These are phyloP conservation scores for Rhododendron ovatum DNA, from an alignment of 148 eudicot genomes.

Conservation along the genomic window DNA sequence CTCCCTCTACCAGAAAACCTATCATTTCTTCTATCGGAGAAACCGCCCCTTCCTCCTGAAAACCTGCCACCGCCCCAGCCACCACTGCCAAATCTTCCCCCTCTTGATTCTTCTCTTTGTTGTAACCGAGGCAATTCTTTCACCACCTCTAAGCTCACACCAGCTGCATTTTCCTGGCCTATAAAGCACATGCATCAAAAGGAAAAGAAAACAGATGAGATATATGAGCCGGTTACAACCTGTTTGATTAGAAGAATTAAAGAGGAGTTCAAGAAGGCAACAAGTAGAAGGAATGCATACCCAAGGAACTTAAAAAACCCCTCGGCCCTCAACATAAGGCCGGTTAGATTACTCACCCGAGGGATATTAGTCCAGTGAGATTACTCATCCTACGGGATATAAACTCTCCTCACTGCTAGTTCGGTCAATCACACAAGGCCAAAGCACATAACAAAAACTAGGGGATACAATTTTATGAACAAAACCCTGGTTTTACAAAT, in stretches of 20 bases:
- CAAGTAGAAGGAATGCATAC: not conserved
- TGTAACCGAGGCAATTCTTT: constrained; percentile 60
- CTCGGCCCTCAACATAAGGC: not conserved
- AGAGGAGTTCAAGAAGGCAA: not conserved
- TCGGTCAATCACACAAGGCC: not conserved
- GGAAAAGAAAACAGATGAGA: not conserved
- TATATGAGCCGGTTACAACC: not conserved
- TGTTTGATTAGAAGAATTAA: not conserved
- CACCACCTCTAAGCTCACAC: constrained; percentile 68
- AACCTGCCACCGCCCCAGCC: constrained; percentile 39
- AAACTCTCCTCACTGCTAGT: not conserved
- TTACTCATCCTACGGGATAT: not conserved
- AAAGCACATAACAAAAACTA: not conserved
- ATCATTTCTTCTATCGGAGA: constrained; percentile 30
- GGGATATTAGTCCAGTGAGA: not conserved
- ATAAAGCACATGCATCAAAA: constrained; percentile 7
- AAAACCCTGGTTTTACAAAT: not conserved
- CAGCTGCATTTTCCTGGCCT: constrained; percentile 69
- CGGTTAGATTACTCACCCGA: not conserved
- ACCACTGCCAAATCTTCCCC: constrained; percentile 51
- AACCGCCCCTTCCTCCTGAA: constrained; percentile 42
- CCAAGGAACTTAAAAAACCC: not conserved
- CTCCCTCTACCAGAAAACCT: constrained; percentile 41
- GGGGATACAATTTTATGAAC: not conserved
- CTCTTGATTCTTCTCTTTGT: constrained; percentile 50